Base-by-base conservation (phyloP, 2,329 filamentous ascomycete genomes). In the Colletotrichum siamense region DNA sequence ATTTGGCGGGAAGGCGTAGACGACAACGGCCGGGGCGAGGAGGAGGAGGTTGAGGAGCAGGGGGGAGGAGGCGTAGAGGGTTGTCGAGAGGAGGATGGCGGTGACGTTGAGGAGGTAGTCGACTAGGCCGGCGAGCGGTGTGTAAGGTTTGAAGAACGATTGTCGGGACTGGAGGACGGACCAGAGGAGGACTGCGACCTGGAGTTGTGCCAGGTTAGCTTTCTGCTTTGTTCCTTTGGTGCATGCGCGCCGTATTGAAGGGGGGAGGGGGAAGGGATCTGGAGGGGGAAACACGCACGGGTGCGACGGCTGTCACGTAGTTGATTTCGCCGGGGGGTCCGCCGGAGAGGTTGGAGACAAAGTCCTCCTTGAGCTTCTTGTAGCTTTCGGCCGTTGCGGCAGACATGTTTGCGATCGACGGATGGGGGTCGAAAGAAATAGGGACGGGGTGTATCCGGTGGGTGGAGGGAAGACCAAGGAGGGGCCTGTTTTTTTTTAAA, bases 331-430 rank as follows among this genome's bases (percentile, higher is more conserved):
- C 87, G 77, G 98, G 93, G 36, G 92, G 91, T 75, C 97, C 95
- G 55, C 97, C 97, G 8, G 94, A 93, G 34, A 98, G 92, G 84
- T 96, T 95, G 71, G 96, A 98, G 82, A 99, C 97, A 84, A 98
- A 98, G 82, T 95, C 95, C 88, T 98, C 96, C 88, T 99, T 99
- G 80, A 94, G 90, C 81, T 94, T 92, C 87, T 98, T 99, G 89
- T 98, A 98, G 85, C 90, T 93, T 75, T 85, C 85, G 63, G 87
- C 61, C 55, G 77, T 71, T 39, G 83, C 65, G 79, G 82, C 81
- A 77, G 86, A 83, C 83, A 87, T 87, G 79, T 73, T 76, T 69
- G 73, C 59, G 70, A 75, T 32, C 24, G 22, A 55, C 18, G 13
- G 57, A 34, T 16, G 63, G 32, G 52, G 32, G 30, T 28, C 52